Evolutionary conservation across 176 grass and related monocot species (phyloP).

Genomic region (Typha latifolia): DNA sequence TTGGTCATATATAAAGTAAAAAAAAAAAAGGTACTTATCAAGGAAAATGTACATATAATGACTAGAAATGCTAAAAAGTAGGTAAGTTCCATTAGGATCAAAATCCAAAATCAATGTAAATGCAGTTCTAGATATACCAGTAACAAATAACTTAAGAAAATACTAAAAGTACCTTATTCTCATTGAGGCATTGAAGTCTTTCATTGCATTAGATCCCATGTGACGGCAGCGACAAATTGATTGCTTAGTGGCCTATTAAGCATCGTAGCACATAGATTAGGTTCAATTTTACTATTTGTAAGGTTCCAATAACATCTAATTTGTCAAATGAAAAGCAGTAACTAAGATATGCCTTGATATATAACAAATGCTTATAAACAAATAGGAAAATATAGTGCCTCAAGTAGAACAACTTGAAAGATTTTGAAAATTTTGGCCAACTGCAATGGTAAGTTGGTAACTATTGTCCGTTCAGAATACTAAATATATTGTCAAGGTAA

Average conservation of each 20-base stretch:
- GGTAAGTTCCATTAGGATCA: slow-evolving; percentile 2
- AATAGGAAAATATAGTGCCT: too few relatives aligned
- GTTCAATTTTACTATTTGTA: not conserved
- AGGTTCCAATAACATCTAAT: not conserved
- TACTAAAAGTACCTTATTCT: slow-evolving; percentile 53
- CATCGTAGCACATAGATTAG: slow-evolving; percentile 5
- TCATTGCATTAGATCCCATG: slow-evolving; percentile 32
- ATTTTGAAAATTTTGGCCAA: too few relatives aligned
- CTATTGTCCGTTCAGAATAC: too few relatives aligned
- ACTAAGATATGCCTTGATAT: not conserved
- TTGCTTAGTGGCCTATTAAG: slow-evolving; percentile 36
- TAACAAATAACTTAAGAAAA: not conserved
- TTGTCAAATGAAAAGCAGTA: not conserved
- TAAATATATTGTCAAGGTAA: too few relatives aligned
- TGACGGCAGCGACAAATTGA: slow-evolving; percentile 25
- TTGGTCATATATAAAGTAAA: too few relatives aligned
- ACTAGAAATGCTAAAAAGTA: too few relatives aligned
- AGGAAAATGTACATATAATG: too few relatives aligned
- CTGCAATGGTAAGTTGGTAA: too few relatives aligned
- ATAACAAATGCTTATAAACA: not conserved
- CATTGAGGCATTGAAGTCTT: slow-evolving; percentile 51
- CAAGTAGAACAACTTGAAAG: too few relatives aligned
- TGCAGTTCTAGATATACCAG: not conserved
- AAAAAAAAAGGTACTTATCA: too few relatives aligned
- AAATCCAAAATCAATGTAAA: slow-evolving; percentile 9